phyloP scores from a whole-genome alignment of 495 filamentous ascomycete species.

The Penicillium canescens region DNA sequence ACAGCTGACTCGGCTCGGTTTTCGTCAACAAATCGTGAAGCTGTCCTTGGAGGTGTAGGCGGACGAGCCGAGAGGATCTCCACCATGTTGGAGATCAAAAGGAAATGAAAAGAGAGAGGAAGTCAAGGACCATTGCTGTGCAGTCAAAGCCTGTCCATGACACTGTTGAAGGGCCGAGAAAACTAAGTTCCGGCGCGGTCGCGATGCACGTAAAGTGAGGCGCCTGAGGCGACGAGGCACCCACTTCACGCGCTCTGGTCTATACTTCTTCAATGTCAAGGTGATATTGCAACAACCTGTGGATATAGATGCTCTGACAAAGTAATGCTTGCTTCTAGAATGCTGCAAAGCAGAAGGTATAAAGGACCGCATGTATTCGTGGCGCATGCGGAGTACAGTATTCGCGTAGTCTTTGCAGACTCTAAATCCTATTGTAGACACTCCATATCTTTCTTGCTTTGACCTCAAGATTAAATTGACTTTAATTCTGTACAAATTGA shows the following conservation, averaged over 20 bases:
- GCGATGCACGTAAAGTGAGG: conserved; percentile 46
- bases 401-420: too few species aligned
- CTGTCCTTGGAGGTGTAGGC: conserved; percentile 64
- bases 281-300: too few species aligned
- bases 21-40: conserved; percentile 38
- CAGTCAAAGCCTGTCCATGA: conserved; percentile 14
- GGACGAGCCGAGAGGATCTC: conserved; percentile 56
- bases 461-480: too few species aligned
- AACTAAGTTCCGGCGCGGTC: conserved; percentile 33
- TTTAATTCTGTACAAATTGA: neutral
- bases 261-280: neutral
- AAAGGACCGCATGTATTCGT: too few species aligned
- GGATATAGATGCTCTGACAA: too few species aligned
- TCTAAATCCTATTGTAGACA: too few species aligned
- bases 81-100: conserved; percentile 46
- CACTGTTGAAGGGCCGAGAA: conserved; percentile 21
- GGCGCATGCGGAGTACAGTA: too few species aligned
- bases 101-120: conserved; percentile 10
- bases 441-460: too few species aligned
- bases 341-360: neutral
- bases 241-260: neutral
- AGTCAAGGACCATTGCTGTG: conserved; percentile 34
- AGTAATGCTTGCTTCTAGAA: too few species aligned
- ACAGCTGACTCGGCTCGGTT: conserved; percentile 31
- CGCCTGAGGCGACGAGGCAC: conserved; percentile 30